Percentiles rank a stretch among this genome's conserved stretches.
Conservation (phyloP, 1,284 basidiomycete species). For the Pseudozyma thailandica region DNA sequence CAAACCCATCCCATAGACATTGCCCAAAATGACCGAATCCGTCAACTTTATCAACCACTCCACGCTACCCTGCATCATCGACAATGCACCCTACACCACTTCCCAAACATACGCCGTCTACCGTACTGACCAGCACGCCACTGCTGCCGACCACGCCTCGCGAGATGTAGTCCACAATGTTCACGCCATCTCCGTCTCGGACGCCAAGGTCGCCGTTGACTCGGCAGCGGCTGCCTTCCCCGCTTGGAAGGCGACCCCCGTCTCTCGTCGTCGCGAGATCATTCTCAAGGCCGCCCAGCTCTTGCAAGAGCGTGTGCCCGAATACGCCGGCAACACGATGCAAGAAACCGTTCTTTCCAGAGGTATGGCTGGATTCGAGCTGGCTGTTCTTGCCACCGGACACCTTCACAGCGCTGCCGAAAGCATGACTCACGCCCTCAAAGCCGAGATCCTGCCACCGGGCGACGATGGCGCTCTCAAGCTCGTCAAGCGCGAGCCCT, state of each 20-base stretch:
- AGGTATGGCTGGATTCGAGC: conserved; percentile 52
- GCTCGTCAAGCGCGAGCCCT: conserved; percentile 49
- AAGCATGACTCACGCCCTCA: conserved; percentile 38
- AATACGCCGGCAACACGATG: conserved; percentile 37
- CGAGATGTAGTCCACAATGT: conserved; percentile 41
- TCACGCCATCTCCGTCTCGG: conserved; percentile 14
- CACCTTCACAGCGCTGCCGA: conserved; percentile 28
- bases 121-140: conserved; percentile 35
- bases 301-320: conserved; percentile 32
- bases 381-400: conserved; percentile 32
- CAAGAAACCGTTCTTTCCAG: conserved; percentile 42
- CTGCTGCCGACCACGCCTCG: background rate
- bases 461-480: conserved; percentile 39
- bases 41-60: conserved; percentile 23
- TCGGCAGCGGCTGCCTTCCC: conserved; percentile 33
- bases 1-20: no score
- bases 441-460: conserved; percentile 34
- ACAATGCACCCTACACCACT: conserved; percentile 52
- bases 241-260: conserved; percentile 44
- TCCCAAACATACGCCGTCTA: conserved; percentile 55
- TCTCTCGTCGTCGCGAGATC: conserved; percentile 40
- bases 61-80: conserved; percentile 60
- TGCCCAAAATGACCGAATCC: conserved; percentile 3
- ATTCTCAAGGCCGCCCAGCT: conserved; percentile 42
- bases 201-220: conserved; percentile 19